These are phyloP conservation scores for Yamadazyma kanchanaburiensis DNA, from an alignment of 1,139 yeast species.

Conservation along the genomic window DNA sequence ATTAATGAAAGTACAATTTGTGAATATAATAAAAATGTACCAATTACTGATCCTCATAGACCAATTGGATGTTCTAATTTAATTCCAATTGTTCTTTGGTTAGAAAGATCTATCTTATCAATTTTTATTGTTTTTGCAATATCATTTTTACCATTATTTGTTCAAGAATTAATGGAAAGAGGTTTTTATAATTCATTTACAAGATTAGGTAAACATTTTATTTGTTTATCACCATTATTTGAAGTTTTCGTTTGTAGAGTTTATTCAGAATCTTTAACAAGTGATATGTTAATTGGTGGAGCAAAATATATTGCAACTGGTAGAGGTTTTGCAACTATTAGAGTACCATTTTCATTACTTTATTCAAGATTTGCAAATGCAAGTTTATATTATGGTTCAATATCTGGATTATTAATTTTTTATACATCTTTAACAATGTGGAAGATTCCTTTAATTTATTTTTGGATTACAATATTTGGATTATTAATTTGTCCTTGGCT, in stretches of 20 bases:
- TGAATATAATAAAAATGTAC: constrained; percentile 41
- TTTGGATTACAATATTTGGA: constrained; percentile 48
- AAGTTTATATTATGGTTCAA: constrained; percentile 43
- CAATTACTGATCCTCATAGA: constrained; percentile 43
- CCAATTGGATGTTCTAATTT: constrained; percentile 48
- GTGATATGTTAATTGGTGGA: constrained; percentile 50
- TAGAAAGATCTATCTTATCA: constrained; percentile 46
- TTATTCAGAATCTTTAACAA: constrained; percentile 46
- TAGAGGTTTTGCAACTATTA: constrained; percentile 50
- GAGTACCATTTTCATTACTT: constrained; percentile 41
- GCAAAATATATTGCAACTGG: constrained; percentile 56
- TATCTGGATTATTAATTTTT: constrained; percentile 34
- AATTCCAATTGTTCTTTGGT: constrained; percentile 50
- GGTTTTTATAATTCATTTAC: constrained; percentile 45
- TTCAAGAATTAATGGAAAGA: constrained; percentile 50
- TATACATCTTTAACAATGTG: constrained; percentile 48
- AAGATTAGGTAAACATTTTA: constrained; percentile 44
- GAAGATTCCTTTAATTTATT: constrained; percentile 42
- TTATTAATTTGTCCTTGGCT: constrained; percentile 47
- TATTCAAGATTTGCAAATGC: constrained; percentile 47
- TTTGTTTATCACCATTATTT: constrained; percentile 50
- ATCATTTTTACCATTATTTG: constrained; percentile 48
- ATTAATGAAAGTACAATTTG: constrained; percentile 44
- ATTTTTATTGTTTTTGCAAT: constrained; percentile 48
- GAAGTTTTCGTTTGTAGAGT: constrained; percentile 53